Percentiles rank a stretch among this genome's conserved stretches.
Evolutionary conservation across 2,329 filamentous ascomycete genomes (phyloP).

Genomic region (Scleromitrula shiraiana): DNA sequence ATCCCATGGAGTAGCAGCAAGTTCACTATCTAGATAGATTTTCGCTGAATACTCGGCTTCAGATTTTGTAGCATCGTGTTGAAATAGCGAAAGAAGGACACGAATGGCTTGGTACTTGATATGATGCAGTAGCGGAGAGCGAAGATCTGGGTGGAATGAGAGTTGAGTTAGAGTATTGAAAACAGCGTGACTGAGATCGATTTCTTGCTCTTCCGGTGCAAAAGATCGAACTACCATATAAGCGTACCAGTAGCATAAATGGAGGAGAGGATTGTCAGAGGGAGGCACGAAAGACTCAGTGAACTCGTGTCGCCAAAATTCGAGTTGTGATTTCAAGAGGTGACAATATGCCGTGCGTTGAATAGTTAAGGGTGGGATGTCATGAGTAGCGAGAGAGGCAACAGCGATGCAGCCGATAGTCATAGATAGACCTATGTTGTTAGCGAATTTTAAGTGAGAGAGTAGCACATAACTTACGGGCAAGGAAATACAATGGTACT

Average conservation of each 20-base stretch:
- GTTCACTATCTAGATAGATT: conserved; percentile 46
- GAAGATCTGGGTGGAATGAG: conserved; percentile 43
- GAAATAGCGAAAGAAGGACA: conserved; percentile 52
- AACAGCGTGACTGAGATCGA: conserved; percentile 52
- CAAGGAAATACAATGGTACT: conserved; percentile 54
- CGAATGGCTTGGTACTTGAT: conserved; percentile 53
- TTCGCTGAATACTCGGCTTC: conserved; percentile 49
- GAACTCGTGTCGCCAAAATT: conserved; percentile 58
- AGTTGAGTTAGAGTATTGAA: conserved; percentile 52
- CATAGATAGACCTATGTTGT: conserved; percentile 44
- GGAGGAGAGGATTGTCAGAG: conserved; percentile 46
- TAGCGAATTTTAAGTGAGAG: background rate
- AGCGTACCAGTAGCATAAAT: conserved; percentile 62
- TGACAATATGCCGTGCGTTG: conserved; percentile 37
- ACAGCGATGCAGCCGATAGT: conserved; percentile 48
- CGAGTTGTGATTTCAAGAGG: conserved; percentile 49
- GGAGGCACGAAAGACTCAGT: conserved; percentile 47
- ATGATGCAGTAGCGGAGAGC: conserved; percentile 60
- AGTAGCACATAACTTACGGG: conserved; percentile 44
- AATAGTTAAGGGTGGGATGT: conserved; percentile 35
- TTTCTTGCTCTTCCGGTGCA: conserved; percentile 41
- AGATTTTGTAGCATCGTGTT: conserved; percentile 46
- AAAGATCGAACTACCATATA: conserved; percentile 51
- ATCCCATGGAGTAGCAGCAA: conserved; percentile 48
- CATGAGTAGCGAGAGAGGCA: conserved; percentile 37